phyloP scores from a whole-genome alignment of 306 rosid species.

The Luffa acutangula region DNA sequence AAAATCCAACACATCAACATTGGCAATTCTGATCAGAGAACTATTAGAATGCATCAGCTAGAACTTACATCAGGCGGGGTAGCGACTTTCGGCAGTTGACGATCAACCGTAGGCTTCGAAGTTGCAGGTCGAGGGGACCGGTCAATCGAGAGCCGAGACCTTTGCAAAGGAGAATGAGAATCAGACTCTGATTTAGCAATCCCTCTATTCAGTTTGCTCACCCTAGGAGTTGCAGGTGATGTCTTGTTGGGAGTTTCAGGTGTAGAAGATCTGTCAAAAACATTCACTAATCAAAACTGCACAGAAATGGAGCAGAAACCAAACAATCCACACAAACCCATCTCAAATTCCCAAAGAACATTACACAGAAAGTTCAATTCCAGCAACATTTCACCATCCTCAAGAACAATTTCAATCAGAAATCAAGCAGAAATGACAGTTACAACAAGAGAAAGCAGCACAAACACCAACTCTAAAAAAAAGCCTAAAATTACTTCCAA shows the following conservation, averaged over 20 bases:
- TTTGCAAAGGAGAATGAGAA: slow-evolving; percentile 65
- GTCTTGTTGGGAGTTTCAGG: slow-evolving; percentile 55
- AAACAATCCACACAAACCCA: slow-evolving; percentile 15
- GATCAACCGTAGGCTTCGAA: slow-evolving; percentile 49
- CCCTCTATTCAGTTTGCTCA: slow-evolving; percentile 55
- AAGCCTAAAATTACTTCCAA: background rate
- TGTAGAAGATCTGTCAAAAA: slow-evolving; percentile 44
- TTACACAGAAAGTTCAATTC: background rate
- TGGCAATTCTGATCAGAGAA: background rate
- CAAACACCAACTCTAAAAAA: background rate
- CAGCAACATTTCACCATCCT: background rate
- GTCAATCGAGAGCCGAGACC: slow-evolving; percentile 59
- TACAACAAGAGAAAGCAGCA: background rate
- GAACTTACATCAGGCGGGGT: slow-evolving; percentile 76
- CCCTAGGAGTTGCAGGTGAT: slow-evolving; percentile 77
- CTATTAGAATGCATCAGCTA: background rate
- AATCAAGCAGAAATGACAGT: background rate
- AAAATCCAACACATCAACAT: background rate
- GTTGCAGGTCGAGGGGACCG: slow-evolving; percentile 60
- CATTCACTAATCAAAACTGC: slow-evolving; percentile 4
- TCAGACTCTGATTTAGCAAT: slow-evolving; percentile 58
- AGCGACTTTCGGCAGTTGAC: slow-evolving; percentile 53
- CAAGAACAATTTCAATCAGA: background rate
- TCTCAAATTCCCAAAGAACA: slow-evolving; percentile 2
- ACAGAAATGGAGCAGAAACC: slow-evolving; percentile 11